phyloP scores from a whole-genome alignment of 169 alveolate species.

The Plasmodium gallinaceum region DNA sequence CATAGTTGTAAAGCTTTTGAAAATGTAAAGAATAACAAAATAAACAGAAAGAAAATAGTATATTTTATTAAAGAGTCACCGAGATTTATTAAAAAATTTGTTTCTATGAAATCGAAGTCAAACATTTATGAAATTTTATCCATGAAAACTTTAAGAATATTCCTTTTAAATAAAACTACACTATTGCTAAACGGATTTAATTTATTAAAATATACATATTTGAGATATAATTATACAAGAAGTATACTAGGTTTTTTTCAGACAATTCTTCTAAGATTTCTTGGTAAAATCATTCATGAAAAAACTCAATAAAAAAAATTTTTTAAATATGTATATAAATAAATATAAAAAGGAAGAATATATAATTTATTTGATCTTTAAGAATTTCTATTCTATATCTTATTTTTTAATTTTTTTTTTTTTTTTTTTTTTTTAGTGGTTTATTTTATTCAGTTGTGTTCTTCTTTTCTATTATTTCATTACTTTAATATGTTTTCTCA shows the following conservation, averaged over 20 bases:
- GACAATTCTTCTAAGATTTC: constrained; percentile 30
- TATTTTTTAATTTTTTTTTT: not conserved
- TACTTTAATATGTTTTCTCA: constrained; percentile 53
- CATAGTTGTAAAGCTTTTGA: constrained; percentile 67
- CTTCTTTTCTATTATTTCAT: constrained; percentile 48
- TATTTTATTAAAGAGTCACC: constrained; percentile 31
- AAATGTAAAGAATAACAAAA: constrained; percentile 15
- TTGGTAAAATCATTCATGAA: not conserved
- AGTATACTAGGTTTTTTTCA: constrained; percentile 22
- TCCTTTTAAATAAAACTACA: not conserved
- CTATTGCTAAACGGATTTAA: not conserved
- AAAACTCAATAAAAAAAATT: not conserved
- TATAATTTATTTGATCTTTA: not conserved
- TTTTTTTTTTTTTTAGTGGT: constrained; percentile 14
- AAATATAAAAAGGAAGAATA: not conserved
- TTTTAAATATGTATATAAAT: not conserved
- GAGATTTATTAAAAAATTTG: constrained; percentile 17
- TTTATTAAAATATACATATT: constrained; percentile 16
- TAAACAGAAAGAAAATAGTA: constrained; percentile 13
- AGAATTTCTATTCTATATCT: not conserved
- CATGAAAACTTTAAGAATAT: not conserved
- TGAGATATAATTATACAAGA: not conserved
- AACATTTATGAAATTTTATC: constrained; percentile 10
- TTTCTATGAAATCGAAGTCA: constrained; percentile 7
- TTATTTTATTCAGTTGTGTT: constrained; percentile 21